Evolutionary conservation across 257 asterid species (phyloP).

Genomic region (Plectranthus barbatus): DNA sequence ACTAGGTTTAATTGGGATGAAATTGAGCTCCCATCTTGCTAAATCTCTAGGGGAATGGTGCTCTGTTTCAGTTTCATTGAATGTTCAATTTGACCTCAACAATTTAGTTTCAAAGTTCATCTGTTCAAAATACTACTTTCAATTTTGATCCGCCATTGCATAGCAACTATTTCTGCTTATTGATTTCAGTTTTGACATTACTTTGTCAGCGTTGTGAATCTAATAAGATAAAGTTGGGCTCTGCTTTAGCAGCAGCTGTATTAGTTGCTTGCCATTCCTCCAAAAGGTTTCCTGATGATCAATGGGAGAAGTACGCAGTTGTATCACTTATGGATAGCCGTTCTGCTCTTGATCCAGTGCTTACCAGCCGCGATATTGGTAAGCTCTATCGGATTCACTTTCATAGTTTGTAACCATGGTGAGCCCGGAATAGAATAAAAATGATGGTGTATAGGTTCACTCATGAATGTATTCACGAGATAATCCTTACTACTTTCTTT

Average conservation of each 20-base stretch:
- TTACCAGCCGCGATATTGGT: conserved; percentile 52
- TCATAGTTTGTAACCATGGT: neutral
- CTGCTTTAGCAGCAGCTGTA: conserved; percentile 57
- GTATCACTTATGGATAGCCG: conserved; percentile 75
- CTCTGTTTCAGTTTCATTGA: too few species aligned
- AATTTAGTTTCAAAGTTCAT: too few species aligned
- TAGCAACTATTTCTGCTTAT: neutral
- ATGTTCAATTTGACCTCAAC: too few species aligned
- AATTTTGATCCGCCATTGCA: neutral
- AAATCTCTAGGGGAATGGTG: too few species aligned
- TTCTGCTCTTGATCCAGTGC: conserved; percentile 70
- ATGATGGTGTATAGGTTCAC: neutral
- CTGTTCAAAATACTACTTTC: neutral
- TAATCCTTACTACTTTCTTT: too few species aligned
- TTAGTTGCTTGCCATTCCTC: conserved; percentile 51
- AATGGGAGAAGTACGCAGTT: conserved; percentile 65
- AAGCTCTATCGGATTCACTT: conserved; percentile 10
- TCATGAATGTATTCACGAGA: neutral
- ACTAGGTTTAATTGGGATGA: neutral
- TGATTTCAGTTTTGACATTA: conserved; percentile 4
- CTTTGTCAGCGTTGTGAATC: conserved; percentile 52
- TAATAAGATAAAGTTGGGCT: conserved; percentile 46
- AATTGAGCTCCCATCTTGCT: neutral
- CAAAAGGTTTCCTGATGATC: conserved; percentile 39
- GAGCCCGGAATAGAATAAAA: neutral